Evolutionary conservation across 495 filamentous ascomycete genomes (phyloP), one percentile per base, ranked within the genome.

Genomic region (Podospora didyma): DNA sequence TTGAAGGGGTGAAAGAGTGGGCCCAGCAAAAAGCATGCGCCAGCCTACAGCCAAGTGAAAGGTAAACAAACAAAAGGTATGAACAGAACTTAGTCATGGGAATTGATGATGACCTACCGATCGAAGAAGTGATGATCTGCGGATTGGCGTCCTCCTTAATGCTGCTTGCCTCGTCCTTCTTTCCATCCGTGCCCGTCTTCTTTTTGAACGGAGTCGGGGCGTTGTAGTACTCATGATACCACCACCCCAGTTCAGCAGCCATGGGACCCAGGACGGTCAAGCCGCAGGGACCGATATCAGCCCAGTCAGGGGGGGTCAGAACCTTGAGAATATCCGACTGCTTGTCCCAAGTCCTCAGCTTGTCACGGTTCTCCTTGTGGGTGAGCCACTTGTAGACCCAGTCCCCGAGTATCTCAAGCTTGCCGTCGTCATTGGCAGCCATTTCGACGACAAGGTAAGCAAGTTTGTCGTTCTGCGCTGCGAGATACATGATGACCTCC

Each of bases 401-500:
- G 17, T 63, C 45, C 46, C 64, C 61, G 9, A 60, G 5, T 3
- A 46, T 46, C 7, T 34, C 14, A 12, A 17, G 4, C 10, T 31
- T 49, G 46, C 5, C 23, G 10, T 17, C 23, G 7, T 7, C 7
- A 17, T 6, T 39, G 49, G 4, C 26, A 9, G 4, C 26, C 26
- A 31, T 31, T 9, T 31, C 26, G 26, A 31, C 26, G 26, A 31
- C 4, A 31, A n/a, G n/a, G n/a, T 3, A 31, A 9, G 9, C 26
- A 9, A 9, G 26, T 9, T 4, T 50, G 14, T 65, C 28, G 35
- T 75, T 75, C 62, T 75, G 61, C 14, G 64, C 61, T 37, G 50
- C 42, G 17, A 76, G 37, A 2, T 56, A 59, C 10, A 62, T 41
- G 19, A 78, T 53, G 7, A 78, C 70, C 3, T 57, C 56, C 58